These are phyloP conservation scores for Skeletonema tropicum DNA, from an alignment of 108 stramenopile species.

Conservation along the genomic window DNA sequence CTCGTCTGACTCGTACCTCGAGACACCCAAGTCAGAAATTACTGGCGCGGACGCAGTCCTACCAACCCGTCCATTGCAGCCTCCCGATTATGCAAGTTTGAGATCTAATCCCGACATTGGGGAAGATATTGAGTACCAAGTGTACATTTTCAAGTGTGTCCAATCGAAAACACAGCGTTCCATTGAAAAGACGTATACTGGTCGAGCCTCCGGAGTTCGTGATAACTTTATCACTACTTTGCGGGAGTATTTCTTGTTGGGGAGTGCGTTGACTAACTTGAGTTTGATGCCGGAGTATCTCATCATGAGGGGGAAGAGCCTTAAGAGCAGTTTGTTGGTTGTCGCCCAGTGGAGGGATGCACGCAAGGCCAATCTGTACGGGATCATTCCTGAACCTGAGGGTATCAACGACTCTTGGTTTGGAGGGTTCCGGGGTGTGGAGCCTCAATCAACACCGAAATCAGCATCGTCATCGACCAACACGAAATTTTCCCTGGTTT, in stretches of 20 bases:
- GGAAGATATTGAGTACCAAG: constrained; percentile 43
- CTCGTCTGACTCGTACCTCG: background rate
- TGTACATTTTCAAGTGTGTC: constrained; percentile 39
- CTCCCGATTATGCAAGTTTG: constrained; percentile 2
- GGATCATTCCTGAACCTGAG: background rate
- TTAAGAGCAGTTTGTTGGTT: constrained; percentile 55
- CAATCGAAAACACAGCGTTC: constrained; percentile 40
- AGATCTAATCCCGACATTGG: constrained; percentile 25
- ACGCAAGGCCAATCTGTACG: constrained; percentile 14
- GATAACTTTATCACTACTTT: constrained; percentile 57
- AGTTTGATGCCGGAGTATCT: constrained; percentile 60
- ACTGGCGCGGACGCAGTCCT: too few species aligned
- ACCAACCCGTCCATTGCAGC: constrained; percentile 2
- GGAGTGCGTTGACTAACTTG: constrained; percentile 55
- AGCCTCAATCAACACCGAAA: background rate
- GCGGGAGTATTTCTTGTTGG: constrained; percentile 59
- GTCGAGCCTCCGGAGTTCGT: constrained; percentile 28
- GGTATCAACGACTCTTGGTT: constrained; percentile 7
- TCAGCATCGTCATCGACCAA: constrained; percentile 12
- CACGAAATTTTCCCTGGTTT: constrained; percentile 32
- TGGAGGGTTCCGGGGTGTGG: constrained; percentile 20
- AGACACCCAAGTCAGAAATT: background rate
- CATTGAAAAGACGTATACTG: constrained; percentile 42
- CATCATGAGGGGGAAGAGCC: constrained; percentile 52
- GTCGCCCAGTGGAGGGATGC: constrained; percentile 64